Evolutionary conservation across 192 early-diverging fungal species (phyloP), one percentile per base, ranked within the genome.

Genomic region (Coemansia asiatica): DNA sequence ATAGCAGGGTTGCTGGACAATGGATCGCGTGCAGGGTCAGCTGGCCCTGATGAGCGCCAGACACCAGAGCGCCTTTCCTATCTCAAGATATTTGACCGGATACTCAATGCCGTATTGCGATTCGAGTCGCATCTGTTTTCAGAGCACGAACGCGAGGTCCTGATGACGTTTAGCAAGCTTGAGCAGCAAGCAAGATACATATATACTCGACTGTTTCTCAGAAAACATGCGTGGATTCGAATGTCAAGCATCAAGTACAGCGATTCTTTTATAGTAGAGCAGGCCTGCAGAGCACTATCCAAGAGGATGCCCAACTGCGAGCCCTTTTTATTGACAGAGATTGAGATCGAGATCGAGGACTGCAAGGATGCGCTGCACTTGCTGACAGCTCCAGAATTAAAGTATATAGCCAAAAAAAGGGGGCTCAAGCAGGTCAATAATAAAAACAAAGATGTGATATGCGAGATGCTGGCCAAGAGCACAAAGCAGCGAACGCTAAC

Each of bases 201-300:
- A 2, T 81, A 67, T 54, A 73, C 74, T 2, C 79, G 79, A 1
- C 53, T 81, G 9, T 81, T 69, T 28, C 72, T 81, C 70, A 74
- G 79, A 36, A 81, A 81, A 36, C 79, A 25, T 23, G 63, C 69
- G 18, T 81, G 79, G 79, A 51, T 73, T 36, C 79, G 79, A 1
- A 61, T 72, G 10, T 75, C 73, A 0, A 35, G 63, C 8, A 53
- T 81, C 5, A 64, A 56, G 29, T 81, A 81, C 54, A 70, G 73
- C 53, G 74, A 73, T 16, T n/a, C 38, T 0, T 26, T 58, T 6
- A 64, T 72, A 13, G 61, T 81, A n/a, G 69, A 68, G 31, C 69
- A 72, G 40, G 66, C 79, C 23, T 81, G 79, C 64, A 69, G 61
- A 57, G 56, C 31, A 33, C 71, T 75, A 10, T 38, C 63, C 13